Evolutionary conservation across 768 basidiomycete genomes (phyloP).

Genomic region (Serendipita sp.): DNA sequence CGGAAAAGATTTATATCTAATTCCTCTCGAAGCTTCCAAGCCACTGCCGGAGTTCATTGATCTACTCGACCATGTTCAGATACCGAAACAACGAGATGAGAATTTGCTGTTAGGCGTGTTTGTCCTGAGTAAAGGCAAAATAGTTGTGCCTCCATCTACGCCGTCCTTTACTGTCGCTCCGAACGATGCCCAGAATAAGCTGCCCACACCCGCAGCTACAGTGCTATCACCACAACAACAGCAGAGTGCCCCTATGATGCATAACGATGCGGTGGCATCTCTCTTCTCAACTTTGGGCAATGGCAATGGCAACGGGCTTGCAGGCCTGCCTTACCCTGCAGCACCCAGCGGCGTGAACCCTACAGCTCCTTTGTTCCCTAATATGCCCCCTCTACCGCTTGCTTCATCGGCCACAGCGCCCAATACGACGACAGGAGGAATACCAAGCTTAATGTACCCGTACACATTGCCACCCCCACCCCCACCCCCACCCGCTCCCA

Average conservation of each 20-base stretch:
- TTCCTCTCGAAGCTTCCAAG: constrained; percentile 51
- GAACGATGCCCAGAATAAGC: not conserved
- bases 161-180: not conserved
- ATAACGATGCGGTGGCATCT: not conserved
- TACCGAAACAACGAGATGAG: constrained; percentile 46
- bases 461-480: not conserved
- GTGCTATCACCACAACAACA: not conserved
- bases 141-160: constrained; percentile 24
- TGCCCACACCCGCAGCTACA: not conserved
- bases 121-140: constrained; percentile 70
- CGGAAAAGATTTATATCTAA: constrained; percentile 75
- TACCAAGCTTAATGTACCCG: not conserved
- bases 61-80: constrained; percentile 53
- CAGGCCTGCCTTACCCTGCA: not conserved
- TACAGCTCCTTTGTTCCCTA: constrained; percentile 12
- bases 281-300: constrained; percentile 3
- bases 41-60: constrained; percentile 75
- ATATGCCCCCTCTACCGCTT: not conserved
- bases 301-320: not conserved
- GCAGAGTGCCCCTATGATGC: not conserved
- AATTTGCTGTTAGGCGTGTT: constrained; percentile 70
- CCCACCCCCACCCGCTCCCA: constrained; percentile 9
- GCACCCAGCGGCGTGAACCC: constrained; percentile 17
- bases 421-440: not conserved
- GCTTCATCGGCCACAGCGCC: not conserved